Conservation (phyloP, 805 yeast species). For the Pichia thaimueangensis region DNA sequence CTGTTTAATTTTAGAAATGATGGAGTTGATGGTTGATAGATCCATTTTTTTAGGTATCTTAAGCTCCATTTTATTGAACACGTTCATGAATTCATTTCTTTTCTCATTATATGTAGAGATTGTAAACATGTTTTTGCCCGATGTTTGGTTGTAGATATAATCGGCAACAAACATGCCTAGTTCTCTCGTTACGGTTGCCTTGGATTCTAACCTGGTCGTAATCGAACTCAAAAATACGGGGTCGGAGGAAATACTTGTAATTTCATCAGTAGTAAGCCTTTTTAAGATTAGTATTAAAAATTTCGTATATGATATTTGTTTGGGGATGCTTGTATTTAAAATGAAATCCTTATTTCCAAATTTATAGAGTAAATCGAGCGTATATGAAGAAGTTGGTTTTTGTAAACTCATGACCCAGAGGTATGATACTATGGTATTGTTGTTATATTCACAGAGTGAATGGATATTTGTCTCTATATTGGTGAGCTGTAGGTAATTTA, state of each 20-base stretch:
- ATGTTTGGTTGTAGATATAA: slow-evolving; percentile 30
- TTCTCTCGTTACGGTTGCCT: slow-evolving; percentile 37
- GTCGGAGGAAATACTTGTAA: slow-evolving; percentile 30
- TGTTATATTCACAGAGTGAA: slow-evolving; percentile 1
- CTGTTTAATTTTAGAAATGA: background rate
- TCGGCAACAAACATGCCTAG: slow-evolving; percentile 59
- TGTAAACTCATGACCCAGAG: slow-evolving; percentile 6
- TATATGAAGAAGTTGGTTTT: background rate
- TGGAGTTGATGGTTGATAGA: slow-evolving; percentile 9
- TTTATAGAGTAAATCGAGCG: slow-evolving; percentile 6
- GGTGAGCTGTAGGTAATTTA: background rate
- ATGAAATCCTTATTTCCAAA: slow-evolving; percentile 24
- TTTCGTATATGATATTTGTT: slow-evolving; percentile 46
- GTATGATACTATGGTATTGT: background rate
- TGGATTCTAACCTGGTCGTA: slow-evolving; percentile 49
- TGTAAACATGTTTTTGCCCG: slow-evolving; percentile 29
- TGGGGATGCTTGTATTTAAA: slow-evolving; percentile 29
- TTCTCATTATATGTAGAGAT: slow-evolving; percentile 19
- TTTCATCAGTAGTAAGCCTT: slow-evolving; percentile 19
- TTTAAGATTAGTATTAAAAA: slow-evolving; percentile 35
- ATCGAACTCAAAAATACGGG: slow-evolving; percentile 41
- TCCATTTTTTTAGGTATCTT: background rate
- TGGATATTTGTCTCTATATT: background rate
- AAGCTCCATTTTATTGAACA: background rate
- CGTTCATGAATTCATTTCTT: slow-evolving; percentile 13